Evolutionary conservation across 2,329 filamentous ascomycete genomes (phyloP).

Genomic region (Teratosphaeria zuluensis): DNA sequence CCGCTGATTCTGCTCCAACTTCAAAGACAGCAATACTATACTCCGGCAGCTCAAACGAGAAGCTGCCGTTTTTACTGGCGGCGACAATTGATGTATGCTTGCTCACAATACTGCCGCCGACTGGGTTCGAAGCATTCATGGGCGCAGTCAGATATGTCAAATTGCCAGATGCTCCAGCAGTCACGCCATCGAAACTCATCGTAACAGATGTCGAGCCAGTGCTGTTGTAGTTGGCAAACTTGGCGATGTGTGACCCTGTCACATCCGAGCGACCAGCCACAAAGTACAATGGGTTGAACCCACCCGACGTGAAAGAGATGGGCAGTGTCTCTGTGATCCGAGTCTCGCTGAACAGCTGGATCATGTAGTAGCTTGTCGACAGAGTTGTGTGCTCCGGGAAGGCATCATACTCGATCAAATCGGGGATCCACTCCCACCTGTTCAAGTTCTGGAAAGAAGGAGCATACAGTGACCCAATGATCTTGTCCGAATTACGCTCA

Average conservation of each 20-base stretch:
- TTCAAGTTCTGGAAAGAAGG: constrained; percentile 23
- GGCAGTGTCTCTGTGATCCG: constrained; percentile 39
- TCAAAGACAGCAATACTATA: constrained; percentile 50
- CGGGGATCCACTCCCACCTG: constrained; percentile 25
- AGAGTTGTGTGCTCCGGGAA: constrained; percentile 26
- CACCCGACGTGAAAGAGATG: constrained; percentile 25
- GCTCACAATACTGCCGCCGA: constrained; percentile 42
- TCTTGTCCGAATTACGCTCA: constrained; percentile 54
- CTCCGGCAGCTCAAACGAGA: constrained; percentile 45
- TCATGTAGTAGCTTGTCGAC: constrained; percentile 24
- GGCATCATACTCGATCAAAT: constrained; percentile 32
- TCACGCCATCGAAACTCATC: constrained; percentile 28
- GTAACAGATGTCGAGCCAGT: constrained; percentile 29
- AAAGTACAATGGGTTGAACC: constrained; percentile 36
- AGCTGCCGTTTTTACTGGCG: constrained; percentile 38
- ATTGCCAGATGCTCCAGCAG: constrained; percentile 23
- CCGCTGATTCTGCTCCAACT: constrained; percentile 4
- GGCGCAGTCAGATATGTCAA: constrained; percentile 36
- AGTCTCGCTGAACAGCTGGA: constrained; percentile 33
- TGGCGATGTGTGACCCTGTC: constrained; percentile 33
- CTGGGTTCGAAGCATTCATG: constrained; percentile 19
- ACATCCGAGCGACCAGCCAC: constrained; percentile 33
- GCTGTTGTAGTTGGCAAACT: constrained; percentile 41
- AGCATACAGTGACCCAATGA: constrained; percentile 44
- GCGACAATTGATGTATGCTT: constrained; percentile 30